Conservation (phyloP, 129 eudicot genomes). For the Oenanthe sinensis region DNA sequence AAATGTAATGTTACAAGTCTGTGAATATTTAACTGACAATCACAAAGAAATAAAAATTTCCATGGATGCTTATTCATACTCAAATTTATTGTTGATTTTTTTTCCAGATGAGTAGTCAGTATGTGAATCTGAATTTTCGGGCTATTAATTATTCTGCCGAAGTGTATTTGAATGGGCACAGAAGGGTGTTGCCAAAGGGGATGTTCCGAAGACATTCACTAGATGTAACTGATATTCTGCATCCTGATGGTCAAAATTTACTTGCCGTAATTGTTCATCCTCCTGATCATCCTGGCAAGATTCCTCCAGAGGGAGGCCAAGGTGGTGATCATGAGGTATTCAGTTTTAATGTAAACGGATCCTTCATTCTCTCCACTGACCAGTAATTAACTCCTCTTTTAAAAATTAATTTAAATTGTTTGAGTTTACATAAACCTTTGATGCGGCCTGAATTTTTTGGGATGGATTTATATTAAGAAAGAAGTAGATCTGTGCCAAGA, state of each 20-base stretch:
- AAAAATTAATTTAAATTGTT: not conserved
- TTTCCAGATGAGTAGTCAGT: slow-evolving; percentile 54
- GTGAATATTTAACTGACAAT: not conserved
- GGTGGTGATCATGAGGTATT: slow-evolving; percentile 99
- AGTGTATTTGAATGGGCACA: slow-evolving; percentile 81
- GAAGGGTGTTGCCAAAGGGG: slow-evolving; percentile 70
- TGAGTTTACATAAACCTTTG: not conserved
- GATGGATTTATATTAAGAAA: not conserved
- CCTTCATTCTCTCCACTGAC: not conserved
- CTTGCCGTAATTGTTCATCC: slow-evolving; percentile 94
- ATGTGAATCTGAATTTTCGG: slow-evolving; percentile 78
- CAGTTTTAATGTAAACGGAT: not conserved
- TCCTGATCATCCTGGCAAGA: slow-evolving; percentile 97
- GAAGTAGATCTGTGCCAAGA: not conserved
- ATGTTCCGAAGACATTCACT: slow-evolving; percentile 90
- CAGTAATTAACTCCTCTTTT: not conserved
- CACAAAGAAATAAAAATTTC: not conserved
- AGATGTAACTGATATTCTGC: slow-evolving; percentile 62
- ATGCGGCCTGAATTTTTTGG: not conserved
- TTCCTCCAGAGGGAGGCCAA: slow-evolving; percentile 97
- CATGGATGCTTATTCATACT: not conserved
- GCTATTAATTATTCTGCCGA: slow-evolving; percentile 95
- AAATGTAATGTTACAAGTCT: not conserved
- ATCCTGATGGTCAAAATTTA: slow-evolving; percentile 71
- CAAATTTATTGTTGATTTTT: not conserved